Base-by-base conservation (phyloP, 2,329 filamentous ascomycete species). In the Ceratocystis variospora region DNA sequence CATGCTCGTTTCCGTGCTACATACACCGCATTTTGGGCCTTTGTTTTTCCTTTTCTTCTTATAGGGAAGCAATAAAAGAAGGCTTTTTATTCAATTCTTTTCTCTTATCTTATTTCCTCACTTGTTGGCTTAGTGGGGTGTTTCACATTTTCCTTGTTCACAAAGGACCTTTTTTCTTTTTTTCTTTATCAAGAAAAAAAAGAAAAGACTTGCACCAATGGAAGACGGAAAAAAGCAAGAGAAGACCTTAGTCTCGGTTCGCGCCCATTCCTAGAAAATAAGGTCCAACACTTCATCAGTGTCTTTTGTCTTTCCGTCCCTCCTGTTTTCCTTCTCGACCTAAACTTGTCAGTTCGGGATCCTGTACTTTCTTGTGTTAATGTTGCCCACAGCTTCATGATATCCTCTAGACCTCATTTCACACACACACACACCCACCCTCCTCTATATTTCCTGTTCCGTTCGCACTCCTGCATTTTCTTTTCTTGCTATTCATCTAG, bases 151-250 rank as follows among this genome's bases (percentile, higher is more conserved):
- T 62, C 33, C 33, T 62, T 31, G 61, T 22, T 46, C 4, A 31
- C 48, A 31, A n/a, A 63, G 19, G 22, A 17, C 22, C 17, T 62
- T 55, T 57, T 41, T 45, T 64, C 65, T 46, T 31, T 45, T 46
- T 67, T 59, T 46, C 55, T 67, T 64, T 53, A 46, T 63, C 61
- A 25, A 45, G 17, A 62, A 62, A 22, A 44, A 28, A 61, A 62
- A 44, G 25, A 62, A 41, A 45, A 46, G 15, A 62, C 19, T 4
- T 15, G 22, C 61, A 62, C 41, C 4, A 57, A 33, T 17, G 25
- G 8, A 45, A 62, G 31, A 33, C 7, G 19, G 57, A n/a, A 61
- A 19, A 62, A 45, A 62, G 25, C 37, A n/a, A 62, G 59, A 45
- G 22, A 41, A 15, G 31, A 28, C 10, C 25, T 57, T 15, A 28